Base-by-base conservation (phyloP, 331 rosid genomes). In the Saraca asoca region DNA sequence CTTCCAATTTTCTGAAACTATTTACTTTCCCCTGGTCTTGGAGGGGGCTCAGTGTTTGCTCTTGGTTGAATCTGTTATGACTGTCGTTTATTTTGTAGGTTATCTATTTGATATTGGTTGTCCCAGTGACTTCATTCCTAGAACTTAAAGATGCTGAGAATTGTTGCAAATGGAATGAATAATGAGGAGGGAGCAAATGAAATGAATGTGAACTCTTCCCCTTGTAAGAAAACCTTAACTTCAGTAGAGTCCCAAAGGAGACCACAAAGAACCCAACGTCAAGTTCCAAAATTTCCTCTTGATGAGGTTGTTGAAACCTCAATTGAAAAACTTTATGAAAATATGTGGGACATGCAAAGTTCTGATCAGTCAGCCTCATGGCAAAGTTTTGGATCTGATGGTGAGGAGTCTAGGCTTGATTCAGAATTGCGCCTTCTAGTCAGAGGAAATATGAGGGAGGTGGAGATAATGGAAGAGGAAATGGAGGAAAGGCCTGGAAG, bases 371-470 rank as follows among this genome's bases (percentile, higher is more conserved):
- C 91, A 5, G 78, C 89, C 60, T 83, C 91, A 31, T 73, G 85
- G 71, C 86, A 12, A 66, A 84, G 96, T 72, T 81, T 81, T 78
- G 88, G 82, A 57, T 87, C 91, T 1, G 82, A 84, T 55, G 90
- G 86, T 33, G 90, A 78, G 37, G 94, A 87, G 71, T 87, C 94
- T 33, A 78, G 82, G 83, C 84, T 87, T 60, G 90, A 87, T 78
- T 87, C 90, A 4, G 94, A 87, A 71, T 70, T 87, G 59, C 79
- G 63, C 50, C 87, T 84, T 81, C 86, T 87, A 34, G 94, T 87
- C 11, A 88, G 86, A 50, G 90, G 87, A 74, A 79, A 75, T 56
- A 83, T 82, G 85, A 80, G 82, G 67, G 90, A 87, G 81, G 81
- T 84, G 54, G 88, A 87, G 81, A 84, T 84, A 70, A 84, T 84